A percentile compares a stretch with the other conserved stretches of the same genome.
These are phyloP conservation scores for Rhizopogon rudus DNA, from an alignment of 768 basidiomycete genomes.

Conservation along the genomic window DNA sequence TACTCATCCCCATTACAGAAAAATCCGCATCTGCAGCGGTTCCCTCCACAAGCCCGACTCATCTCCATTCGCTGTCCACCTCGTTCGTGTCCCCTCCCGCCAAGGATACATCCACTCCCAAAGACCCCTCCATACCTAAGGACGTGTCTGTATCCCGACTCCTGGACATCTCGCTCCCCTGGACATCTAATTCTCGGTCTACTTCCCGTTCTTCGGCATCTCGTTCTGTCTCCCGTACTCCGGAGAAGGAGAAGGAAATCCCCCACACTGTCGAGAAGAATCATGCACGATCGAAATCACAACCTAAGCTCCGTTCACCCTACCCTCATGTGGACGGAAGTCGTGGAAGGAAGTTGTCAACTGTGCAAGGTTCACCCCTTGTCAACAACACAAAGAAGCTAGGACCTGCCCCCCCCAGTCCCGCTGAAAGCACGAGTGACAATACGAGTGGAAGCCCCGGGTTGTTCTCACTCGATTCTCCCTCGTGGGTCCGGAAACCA, in stretches of 20 bases:
- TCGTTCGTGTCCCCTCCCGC: constrained; percentile 14
- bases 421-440: constrained; percentile 3
- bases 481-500: constrained; percentile 21
- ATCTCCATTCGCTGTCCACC: constrained; percentile 14
- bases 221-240: constrained; percentile 9
- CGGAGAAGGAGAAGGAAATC: background rate
- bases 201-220: constrained; percentile 11
- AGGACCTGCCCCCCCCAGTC: background rate
- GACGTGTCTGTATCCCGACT: constrained; percentile 23
- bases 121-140: constrained; percentile 11
- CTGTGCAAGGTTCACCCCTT: constrained; percentile 25
- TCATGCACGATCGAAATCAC: constrained; percentile 29
- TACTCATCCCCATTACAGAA: constrained; percentile 16
- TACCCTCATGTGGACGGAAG: constrained; percentile 2
- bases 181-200: constrained; percentile 19
- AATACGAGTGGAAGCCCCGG: constrained; percentile 16
- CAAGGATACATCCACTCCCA: constrained; percentile 14
- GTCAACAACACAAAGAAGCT: constrained; percentile 5
- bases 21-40: constrained; percentile 26
- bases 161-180: constrained; percentile 31
- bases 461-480: constrained; percentile 11
- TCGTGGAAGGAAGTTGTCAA: constrained; percentile 21
- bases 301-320: constrained; percentile 26
- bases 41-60: constrained; percentile 6
- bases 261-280: background rate